phyloP scores from a whole-genome alignment of 306 rosid genomes.

The Gastrolobium villosum region DNA sequence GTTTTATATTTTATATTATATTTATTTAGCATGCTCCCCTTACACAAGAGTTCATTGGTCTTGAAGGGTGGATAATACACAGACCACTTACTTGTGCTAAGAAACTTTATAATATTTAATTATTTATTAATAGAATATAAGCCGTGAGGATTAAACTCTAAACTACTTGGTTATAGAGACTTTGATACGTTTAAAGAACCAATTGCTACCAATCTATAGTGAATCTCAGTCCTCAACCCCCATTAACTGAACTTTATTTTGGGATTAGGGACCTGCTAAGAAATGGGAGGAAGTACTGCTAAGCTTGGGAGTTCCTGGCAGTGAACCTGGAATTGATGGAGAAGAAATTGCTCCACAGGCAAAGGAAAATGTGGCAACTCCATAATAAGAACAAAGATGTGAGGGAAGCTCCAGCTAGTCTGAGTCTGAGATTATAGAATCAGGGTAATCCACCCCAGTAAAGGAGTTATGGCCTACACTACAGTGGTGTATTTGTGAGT shows the following conservation, averaged over 20 bases:
- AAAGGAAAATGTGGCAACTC: slow-evolving; percentile 77
- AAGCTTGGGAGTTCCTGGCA: slow-evolving; percentile 67
- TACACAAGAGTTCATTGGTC: too few species aligned
- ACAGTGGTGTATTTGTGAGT: not conserved
- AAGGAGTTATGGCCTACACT: not conserved
- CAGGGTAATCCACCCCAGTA: slow-evolving; percentile 12
- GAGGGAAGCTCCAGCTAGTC: slow-evolving; percentile 20
- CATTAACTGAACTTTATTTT: slow-evolving; percentile 32
- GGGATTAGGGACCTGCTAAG: slow-evolving; percentile 74
- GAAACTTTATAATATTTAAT: too few species aligned
- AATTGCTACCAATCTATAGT: not conserved
- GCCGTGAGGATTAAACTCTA: too few species aligned
- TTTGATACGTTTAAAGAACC: too few species aligned
- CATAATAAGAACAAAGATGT: slow-evolving; percentile 52
- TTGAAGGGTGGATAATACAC: too few species aligned
- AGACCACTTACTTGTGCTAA: too few species aligned
- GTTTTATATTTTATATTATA: too few species aligned
- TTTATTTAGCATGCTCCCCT: too few species aligned
- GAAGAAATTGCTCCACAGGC: slow-evolving; percentile 85
- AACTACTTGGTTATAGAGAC: too few species aligned
- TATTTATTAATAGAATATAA: too few species aligned
- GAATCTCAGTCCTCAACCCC: not conserved
- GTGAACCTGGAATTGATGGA: slow-evolving; percentile 71
- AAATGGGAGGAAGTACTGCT: slow-evolving; percentile 80
- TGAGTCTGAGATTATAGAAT: slow-evolving; percentile 11